These are phyloP conservation scores for Vitis vinifera DNA, from an alignment of 164 flowering plant genomes.

Conservation along the genomic window DNA sequence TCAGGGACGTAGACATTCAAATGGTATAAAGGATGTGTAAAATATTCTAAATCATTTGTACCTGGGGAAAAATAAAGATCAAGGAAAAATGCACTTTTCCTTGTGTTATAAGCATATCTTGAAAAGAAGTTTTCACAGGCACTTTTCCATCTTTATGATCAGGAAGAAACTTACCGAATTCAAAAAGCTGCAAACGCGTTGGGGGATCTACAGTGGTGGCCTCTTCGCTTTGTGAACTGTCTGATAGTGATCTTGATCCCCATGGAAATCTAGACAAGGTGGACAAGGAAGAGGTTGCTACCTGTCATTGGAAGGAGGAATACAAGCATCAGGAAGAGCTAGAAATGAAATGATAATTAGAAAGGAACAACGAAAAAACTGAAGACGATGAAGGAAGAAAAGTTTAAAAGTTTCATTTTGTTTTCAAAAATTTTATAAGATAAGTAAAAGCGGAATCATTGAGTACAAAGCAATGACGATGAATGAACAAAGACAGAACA, in stretches of 20 bases:
- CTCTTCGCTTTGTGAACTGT: slow-evolving; percentile 19
- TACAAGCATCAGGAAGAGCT: not conserved
- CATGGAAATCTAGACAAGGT: slow-evolving; percentile 69
- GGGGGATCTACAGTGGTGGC: slow-evolving; percentile 28
- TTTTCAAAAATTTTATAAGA: not conserved
- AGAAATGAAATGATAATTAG: not conserved
- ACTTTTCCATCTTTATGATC: not conserved
- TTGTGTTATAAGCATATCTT: no score
- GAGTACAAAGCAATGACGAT: not conserved
- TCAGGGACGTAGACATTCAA: no score
- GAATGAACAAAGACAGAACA: not conserved
- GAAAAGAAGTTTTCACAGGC: no score
- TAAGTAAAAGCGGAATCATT: not conserved
- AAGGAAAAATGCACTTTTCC: not conserved
- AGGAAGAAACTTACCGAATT: slow-evolving; percentile 52
- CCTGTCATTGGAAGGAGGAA: slow-evolving; percentile 29
- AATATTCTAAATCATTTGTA: not conserved
- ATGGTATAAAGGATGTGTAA: not conserved
- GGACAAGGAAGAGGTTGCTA: slow-evolving; percentile 60
- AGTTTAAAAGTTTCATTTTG: not conserved
- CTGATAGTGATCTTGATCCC: slow-evolving; percentile 52
- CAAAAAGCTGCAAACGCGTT: slow-evolving; percentile 53
- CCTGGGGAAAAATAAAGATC: not conserved
- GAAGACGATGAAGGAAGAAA: not conserved
- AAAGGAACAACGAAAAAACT: not conserved